Evolutionary conservation across 495 filamentous ascomycete genomes (phyloP).

Genomic region (Lasiosphaeris hirsuta): DNA sequence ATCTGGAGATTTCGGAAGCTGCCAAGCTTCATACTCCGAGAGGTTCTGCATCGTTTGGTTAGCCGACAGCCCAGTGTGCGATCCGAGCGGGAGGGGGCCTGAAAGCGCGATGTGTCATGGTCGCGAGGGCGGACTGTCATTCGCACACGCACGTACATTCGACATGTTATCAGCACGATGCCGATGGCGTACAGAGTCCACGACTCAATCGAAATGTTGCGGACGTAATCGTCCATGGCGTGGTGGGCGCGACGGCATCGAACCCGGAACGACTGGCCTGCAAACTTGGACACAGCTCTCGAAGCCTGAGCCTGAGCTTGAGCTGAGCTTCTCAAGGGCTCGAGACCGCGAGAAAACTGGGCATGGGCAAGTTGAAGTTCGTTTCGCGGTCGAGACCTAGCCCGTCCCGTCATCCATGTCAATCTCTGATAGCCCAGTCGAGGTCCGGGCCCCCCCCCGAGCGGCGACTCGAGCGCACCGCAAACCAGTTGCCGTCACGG

Average conservation of each 20-base stretch:
- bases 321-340: no score
- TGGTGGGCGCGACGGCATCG: not conserved
- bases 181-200: slow-evolving; percentile 1
- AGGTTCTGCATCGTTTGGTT: not conserved
- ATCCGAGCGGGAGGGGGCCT: no score
- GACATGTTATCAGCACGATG: not conserved
- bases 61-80: not conserved
- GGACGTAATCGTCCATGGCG: slow-evolving; percentile 1
- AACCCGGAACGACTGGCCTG: not conserved
- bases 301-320: no score
- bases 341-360: no score
- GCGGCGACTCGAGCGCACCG: no score
- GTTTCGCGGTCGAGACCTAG: no score
- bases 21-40: slow-evolving; percentile 1
- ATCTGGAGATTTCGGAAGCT: not conserved
- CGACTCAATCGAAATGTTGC: not conserved
- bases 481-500: no score
- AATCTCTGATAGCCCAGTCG: no score
- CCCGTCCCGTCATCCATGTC: no score
- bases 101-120: no score
- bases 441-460: no score
- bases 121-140: not conserved
- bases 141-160: slow-evolving; percentile 5
- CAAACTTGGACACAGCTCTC: not conserved
- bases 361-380: no score